These are phyloP conservation scores for Lactifluus volemus DNA, from an alignment of 768 basidiomycete genomes.

Conservation along the genomic window DNA sequence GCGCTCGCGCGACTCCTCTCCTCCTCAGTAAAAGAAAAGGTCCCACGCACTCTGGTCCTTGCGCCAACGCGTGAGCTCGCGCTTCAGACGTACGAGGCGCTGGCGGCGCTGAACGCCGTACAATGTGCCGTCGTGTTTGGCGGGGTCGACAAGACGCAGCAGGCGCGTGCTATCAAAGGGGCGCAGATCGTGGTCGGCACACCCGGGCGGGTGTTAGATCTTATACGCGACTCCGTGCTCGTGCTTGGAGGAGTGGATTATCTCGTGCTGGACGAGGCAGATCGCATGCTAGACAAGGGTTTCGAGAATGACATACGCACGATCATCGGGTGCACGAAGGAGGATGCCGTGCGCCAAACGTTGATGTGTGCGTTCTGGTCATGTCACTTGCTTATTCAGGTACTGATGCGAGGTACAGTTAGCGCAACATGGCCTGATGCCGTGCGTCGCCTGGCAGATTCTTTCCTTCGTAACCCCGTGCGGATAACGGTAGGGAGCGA, in stretches of 20 bases:
- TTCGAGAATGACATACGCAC: slow-evolving; percentile 96
- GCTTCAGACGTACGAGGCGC: slow-evolving; percentile 84
- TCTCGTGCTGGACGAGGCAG: slow-evolving; percentile 94
- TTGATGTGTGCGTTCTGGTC: slow-evolving; percentile 70
- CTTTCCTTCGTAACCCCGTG: slow-evolving; percentile 79
- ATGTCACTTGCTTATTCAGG: too few species aligned
- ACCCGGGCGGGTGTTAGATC: slow-evolving; percentile 86
- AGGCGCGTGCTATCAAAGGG: slow-evolving; percentile 55
- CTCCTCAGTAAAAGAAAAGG: slow-evolving; percentile 26
- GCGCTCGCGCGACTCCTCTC: slow-evolving; percentile 63
- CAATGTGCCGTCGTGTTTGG: slow-evolving; percentile 87
- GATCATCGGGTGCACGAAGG: slow-evolving; percentile 73
- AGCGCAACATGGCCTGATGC: slow-evolving; percentile 98
- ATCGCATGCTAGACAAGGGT: slow-evolving; percentile 96
- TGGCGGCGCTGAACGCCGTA: slow-evolving; percentile 66
- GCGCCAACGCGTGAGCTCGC: slow-evolving; percentile 96
- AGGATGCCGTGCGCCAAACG: slow-evolving; percentile 68
- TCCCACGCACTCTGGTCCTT: slow-evolving; percentile 55
- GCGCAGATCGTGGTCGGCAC: slow-evolving; percentile 90
- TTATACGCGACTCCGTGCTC: slow-evolving; percentile 80
- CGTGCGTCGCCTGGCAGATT: slow-evolving; percentile 78
- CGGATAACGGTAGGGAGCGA: slow-evolving; percentile 94
- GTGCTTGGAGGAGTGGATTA: slow-evolving; percentile 86
- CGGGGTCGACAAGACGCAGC: slow-evolving; percentile 85
- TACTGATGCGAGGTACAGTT: slow-evolving; percentile 38